Evolutionary conservation across 2,329 filamentous ascomycete genomes (phyloP).

Genomic region (Botrytis fabae): DNA sequence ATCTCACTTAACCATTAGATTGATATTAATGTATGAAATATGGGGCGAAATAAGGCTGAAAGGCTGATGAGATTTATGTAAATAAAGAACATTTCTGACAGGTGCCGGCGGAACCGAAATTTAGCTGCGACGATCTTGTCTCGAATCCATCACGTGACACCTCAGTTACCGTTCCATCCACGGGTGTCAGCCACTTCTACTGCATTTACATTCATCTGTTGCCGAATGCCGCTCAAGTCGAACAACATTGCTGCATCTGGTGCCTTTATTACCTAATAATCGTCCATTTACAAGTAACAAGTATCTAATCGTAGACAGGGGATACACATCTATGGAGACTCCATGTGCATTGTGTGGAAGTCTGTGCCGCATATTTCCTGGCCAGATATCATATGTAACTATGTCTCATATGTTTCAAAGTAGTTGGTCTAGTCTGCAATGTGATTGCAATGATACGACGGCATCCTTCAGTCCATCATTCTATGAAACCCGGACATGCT

Average conservation of each 20-base stretch:
- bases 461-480: background rate
- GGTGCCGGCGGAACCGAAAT: background rate
- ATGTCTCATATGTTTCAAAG: background rate
- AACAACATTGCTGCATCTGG: background rate
- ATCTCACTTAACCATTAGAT: background rate
- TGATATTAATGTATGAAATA: background rate
- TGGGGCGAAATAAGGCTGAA: conserved; percentile 12
- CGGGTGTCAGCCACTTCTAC: background rate
- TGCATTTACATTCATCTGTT: background rate
- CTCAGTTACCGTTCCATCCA: background rate
- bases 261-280: background rate
- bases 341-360: background rate
- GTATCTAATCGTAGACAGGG: no score
- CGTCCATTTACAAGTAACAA: no score
- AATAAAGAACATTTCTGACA: background rate
- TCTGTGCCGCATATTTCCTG: background rate
- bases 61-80: background rate
- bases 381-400: background rate
- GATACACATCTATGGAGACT: background rate
- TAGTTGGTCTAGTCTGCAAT: background rate
- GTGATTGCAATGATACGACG: background rate
- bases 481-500: background rate
- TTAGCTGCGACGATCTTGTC: background rate
- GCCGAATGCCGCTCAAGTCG: background rate
- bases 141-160: background rate